Conservation (phyloP, 306 rosid species). For the Malus domestica region DNA sequence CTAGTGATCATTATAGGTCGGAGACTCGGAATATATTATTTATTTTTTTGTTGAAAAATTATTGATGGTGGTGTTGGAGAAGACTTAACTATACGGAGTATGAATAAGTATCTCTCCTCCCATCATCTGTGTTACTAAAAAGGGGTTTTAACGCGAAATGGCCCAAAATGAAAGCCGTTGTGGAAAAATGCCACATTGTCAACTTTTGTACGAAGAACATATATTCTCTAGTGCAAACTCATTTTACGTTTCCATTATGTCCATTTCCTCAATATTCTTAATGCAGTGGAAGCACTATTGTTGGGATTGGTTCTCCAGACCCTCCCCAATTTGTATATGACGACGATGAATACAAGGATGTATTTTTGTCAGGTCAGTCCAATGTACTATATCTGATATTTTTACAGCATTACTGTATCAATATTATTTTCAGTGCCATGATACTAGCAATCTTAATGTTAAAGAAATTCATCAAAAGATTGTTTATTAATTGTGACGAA, state of each 20-base stretch:
- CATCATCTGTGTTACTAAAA: background rate
- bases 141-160: background rate
- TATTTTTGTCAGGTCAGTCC: slow-evolving; percentile 78
- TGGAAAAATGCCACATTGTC: background rate
- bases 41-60: too few species aligned
- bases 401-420: background rate
- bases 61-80: too few species aligned
- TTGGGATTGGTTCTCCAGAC: slow-evolving; percentile 92
- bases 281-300: slow-evolving; percentile 97
- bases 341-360: slow-evolving; percentile 67
- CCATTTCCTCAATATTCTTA: slow-evolving; percentile 23
- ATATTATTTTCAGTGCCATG: background rate
- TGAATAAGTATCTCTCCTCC: background rate
- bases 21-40: too few species aligned
- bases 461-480: background rate
- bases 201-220: background rate
- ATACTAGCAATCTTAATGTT: background rate
- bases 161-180: background rate
- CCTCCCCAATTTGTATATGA: slow-evolving; percentile 88
- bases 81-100: background rate
- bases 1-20: background rate
- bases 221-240: background rate
- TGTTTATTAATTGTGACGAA: background rate
- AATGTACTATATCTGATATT: background rate
- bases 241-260: background rate